Evolutionary conservation across 2,329 filamentous ascomycete genomes (phyloP), one percentile per base, ranked within the genome.

Genomic region (Talaromyces rugulosus): DNA sequence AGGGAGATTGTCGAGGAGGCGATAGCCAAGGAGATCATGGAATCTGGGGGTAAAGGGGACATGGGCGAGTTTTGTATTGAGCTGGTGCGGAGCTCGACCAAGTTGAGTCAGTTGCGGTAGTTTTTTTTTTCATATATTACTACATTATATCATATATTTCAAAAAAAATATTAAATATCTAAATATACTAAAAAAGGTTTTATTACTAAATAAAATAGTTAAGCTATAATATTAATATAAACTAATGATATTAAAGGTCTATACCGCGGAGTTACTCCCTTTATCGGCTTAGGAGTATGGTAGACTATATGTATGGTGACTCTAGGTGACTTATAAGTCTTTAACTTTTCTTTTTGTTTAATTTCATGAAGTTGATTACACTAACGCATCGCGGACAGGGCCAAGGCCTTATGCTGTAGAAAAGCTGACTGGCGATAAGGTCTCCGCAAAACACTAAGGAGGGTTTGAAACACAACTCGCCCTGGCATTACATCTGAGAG

Each of bases 241-340:
- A 23, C 1, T 23, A 23, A 23, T 23, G 23, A 23, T 23, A 23
- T 98, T 73, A 90, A 88, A 82, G 95, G 95, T 74, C 84, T 99
- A 68, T 99, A 99, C 85, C 91, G 95, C 74, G 95, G 95, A 74
- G 94, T 99, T 66, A 85, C 92, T 69, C 95, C 95, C 71, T 89
- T 95, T 77, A 93, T 99, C 76, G 93, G 93, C 70, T 87, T 99
- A 67, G 89, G 95, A 75, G 87, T 98, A 82, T 99, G 95, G 95
- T 95, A 99, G 85, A 99, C 95, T 65, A 89, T 99, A 74, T 99
- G 95, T 85, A 99, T 99, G 95, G 95, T 99, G 80, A 94, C 94
- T 74, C 85, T 98, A 79, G 95, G 95, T 81, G 95, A 98, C 82
- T 93, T 96, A 92, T 96, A 81, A 83, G 92, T 87, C 69, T n/a